Base-by-base conservation (phyloP, 2,329 filamentous ascomycete genomes). In the Xylariomycetidae sp. region DNA sequence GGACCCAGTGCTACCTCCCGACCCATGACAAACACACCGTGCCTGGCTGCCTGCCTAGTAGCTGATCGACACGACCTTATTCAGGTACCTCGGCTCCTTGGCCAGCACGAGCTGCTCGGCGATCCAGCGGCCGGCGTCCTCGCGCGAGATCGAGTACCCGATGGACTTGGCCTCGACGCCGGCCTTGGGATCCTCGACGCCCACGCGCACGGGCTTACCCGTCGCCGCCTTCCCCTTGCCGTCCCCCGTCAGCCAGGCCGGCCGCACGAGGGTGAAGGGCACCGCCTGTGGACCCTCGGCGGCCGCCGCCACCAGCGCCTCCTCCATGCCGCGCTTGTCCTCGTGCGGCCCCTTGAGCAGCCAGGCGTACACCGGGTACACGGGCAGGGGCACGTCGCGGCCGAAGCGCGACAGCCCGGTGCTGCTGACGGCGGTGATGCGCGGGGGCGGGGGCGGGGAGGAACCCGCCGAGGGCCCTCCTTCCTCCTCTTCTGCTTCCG, bases 281-380 rank as follows among this genome's bases (percentile, higher is more conserved):
- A n/a, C n/a, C n/a, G n/a, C n/a, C n/a, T n/a, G n/a, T n/a, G n/a
- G n/a, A n/a, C n/a, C n/a, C 7, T 46, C 33, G 39, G 65, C 61
- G 7, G 42, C 50, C 27, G 54, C 56, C 3, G 28, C 48, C 0
- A 38, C 29, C 2, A 65, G 29, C 4, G 12, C 27, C 14, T 51
- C 39, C 49, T 74, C 71, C 67, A 72, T 70, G 23, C 50, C 54
- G 25, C 47, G 48, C 53, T 75, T 75, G 42, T 75, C 71, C 10
- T 40, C 48, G 41, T 70, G 68, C 3, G 70, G 64, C 12, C 55
- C 54, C 27, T 49, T 48, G 4, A 73, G 50, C 19, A 62, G 25
- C 24, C 56, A 37, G 4, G 59, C 49, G 42, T 74, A 74, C 6
- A 74, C 36, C 0, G 68, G 68, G 2, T 57, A 27, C 42, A 70